Conservation (phyloP, 495 filamentous ascomycete genomes). For the Glarea lozoyensis region DNA sequence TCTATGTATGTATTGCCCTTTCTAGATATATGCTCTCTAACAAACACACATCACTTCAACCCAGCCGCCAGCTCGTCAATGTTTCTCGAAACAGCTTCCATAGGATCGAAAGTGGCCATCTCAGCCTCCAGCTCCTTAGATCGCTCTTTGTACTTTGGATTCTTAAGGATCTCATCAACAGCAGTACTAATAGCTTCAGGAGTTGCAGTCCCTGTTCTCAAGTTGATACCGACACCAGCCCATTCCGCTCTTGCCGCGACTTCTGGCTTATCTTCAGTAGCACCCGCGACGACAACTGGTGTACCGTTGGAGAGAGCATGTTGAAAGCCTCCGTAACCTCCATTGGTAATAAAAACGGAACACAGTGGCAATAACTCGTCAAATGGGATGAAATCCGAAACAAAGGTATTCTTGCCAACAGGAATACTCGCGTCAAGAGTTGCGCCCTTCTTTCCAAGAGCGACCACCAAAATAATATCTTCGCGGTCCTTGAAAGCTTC, state of each 20-base stretch:
- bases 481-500: slow-evolving; percentile 19
- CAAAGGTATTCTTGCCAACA: slow-evolving; percentile 19
- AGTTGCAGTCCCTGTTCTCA: slow-evolving; percentile 22
- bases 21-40: too few relatives aligned
- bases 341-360: slow-evolving; percentile 28
- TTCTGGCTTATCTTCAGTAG: slow-evolving; percentile 27
- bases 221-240: slow-evolving; percentile 26
- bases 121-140: slow-evolving; percentile 21
- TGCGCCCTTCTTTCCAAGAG: slow-evolving; percentile 23
- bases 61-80: slow-evolving; percentile 16
- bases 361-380: slow-evolving; percentile 23
- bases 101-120: slow-evolving; percentile 19
- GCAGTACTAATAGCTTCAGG: slow-evolving; percentile 18
- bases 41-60: too few relatives aligned
- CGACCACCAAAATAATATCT: slow-evolving; percentile 25
- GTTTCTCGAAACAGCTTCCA: slow-evolving; percentile 18
- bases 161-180: slow-evolving; percentile 22
- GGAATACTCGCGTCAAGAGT: slow-evolving; percentile 10
- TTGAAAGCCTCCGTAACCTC: slow-evolving; percentile 26
- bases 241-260: slow-evolving; percentile 23
- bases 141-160: slow-evolving; percentile 19
- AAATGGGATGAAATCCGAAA: slow-evolving; percentile 30
- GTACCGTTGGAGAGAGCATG: slow-evolving; percentile 25
- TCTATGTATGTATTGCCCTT: too few relatives aligned
- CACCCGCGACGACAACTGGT: slow-evolving; percentile 25